A percentile compares a stretch with the other conserved stretches of the same genome.
Conservation (phyloP, 495 filamentous ascomycete species). For the Aspergillus diversus region DNA sequence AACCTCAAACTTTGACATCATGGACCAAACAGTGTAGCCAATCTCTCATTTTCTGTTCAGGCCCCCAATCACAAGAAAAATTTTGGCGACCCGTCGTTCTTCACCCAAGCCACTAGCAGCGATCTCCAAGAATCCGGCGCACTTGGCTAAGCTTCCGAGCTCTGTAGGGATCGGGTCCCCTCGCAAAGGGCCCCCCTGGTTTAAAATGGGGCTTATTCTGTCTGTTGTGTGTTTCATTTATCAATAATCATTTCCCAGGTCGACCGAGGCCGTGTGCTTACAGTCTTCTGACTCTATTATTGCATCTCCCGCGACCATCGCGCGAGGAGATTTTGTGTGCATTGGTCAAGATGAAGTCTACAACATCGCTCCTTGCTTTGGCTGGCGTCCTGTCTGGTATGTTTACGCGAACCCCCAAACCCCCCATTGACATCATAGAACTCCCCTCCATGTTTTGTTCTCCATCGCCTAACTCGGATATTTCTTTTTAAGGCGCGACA, state of each 20-base stretch:
- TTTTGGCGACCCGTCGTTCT: slow-evolving; percentile 12
- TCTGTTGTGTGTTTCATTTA: not conserved
- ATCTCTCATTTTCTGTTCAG: not conserved
- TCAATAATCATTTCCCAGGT: not conserved
- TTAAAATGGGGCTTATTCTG: slow-evolving; percentile 29
- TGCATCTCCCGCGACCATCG: slow-evolving; percentile 9
- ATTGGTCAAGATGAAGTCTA: slow-evolving; percentile 29
- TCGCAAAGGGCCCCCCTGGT: slow-evolving; percentile 21
- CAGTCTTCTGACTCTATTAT: not conserved
- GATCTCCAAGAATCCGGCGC: slow-evolving; percentile 14
- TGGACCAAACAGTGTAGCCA: slow-evolving; percentile 10
- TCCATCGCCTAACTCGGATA: slow-evolving; percentile 1
- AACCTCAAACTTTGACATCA: slow-evolving; percentile 19
- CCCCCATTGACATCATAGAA: not conserved
- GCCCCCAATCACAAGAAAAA: slow-evolving; percentile 1
- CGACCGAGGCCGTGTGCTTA: not conserved
- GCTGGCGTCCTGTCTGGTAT: slow-evolving; percentile 37
- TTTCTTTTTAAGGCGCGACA: slow-evolving; percentile 7
- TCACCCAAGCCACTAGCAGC: slow-evolving; percentile 10
- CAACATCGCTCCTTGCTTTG: slow-evolving; percentile 32
- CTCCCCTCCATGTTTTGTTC: not conserved
- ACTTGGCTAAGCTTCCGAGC: slow-evolving; percentile 32
- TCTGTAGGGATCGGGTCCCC: slow-evolving; percentile 8
- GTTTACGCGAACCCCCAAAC: not conserved
- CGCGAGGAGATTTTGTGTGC: slow-evolving; percentile 3